Percentiles rank a stretch among this genome's conserved stretches.
Evolutionary conservation across 139 green algal species (phyloP).

Genomic region (Micromonas commoda): DNA sequence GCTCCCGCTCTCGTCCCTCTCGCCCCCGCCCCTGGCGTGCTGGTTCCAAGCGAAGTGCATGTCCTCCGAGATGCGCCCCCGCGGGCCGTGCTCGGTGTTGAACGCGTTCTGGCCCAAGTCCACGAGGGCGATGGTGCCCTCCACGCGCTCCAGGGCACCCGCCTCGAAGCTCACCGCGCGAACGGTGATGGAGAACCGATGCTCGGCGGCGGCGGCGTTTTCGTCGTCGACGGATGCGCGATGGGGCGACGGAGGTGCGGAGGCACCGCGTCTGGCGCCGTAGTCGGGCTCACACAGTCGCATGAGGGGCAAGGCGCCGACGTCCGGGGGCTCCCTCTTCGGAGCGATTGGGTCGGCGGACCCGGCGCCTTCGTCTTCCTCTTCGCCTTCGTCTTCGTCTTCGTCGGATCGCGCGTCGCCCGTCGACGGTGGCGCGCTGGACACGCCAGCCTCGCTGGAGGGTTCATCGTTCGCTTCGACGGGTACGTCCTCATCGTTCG

Average conservation of each 20-base stretch:
- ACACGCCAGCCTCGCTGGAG: not conserved
- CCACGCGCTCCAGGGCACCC: not conserved
- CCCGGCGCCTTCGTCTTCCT: not conserved
- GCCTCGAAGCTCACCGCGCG: not conserved
- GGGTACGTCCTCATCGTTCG: not conserved
- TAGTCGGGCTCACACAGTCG: not conserved
- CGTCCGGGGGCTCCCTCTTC: not conserved
- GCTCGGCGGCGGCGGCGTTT: not conserved
- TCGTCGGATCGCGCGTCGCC: not conserved
- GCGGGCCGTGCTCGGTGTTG: too few species aligned
- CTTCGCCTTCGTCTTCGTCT: not conserved
- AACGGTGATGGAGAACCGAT: not conserved
- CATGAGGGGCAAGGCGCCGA: not conserved
- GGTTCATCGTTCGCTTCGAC: too few species aligned
- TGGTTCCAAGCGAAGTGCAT: slow-evolving; percentile 1
- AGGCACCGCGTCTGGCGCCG: not conserved
- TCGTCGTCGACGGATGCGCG: not conserved
- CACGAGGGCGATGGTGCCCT: not conserved
- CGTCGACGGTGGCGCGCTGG: not conserved
- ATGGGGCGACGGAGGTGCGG: not conserved
- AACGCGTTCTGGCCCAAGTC: too few species aligned
- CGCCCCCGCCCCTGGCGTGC: not conserved
- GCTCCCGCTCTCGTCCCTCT: too few species aligned
- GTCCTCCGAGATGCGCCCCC: not conserved
- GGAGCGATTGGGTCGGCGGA: not conserved